Conservation (phyloP, 2,329 filamentous ascomycete genomes). For the Pyricularia sp. region DNA sequence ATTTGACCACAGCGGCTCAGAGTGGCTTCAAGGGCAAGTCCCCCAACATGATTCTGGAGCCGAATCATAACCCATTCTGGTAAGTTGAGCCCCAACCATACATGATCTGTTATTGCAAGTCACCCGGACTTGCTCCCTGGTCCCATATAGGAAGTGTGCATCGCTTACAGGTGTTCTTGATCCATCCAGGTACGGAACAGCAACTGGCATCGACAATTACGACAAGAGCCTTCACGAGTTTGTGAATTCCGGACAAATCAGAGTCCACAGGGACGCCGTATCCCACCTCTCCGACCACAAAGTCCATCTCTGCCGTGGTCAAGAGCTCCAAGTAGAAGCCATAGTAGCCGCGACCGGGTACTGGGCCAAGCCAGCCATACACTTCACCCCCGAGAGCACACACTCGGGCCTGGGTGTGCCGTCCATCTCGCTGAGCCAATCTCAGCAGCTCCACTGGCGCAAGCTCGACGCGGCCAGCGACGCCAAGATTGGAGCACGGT, state of each 20-base stretch:
- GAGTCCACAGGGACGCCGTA: constrained; percentile 42
- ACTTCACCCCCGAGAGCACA: constrained; percentile 9
- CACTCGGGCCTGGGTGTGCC: constrained; percentile 12
- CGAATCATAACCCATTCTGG: constrained; percentile 30
- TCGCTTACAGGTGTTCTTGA: background rate
- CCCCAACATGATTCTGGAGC: constrained; percentile 20
- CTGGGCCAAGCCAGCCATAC: constrained; percentile 11
- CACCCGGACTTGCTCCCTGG: no score
- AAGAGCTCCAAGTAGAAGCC: constrained; percentile 30
- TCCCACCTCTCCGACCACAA: constrained; percentile 27
- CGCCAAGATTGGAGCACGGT: constrained; percentile 6
- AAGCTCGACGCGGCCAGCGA: constrained; percentile 8
- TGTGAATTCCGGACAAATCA: constrained; percentile 37
- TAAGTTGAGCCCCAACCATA: constrained; percentile 4
- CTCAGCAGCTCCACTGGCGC: constrained; percentile 9
- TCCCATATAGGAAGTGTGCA: background rate
- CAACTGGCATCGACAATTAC: constrained; percentile 49
- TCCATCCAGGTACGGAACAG: constrained; percentile 35
- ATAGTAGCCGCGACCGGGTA: constrained; percentile 21
- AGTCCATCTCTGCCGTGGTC: constrained; percentile 34
- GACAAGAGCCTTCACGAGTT: constrained; percentile 42
- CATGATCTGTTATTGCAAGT: background rate
- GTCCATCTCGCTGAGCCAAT: constrained; percentile 6
- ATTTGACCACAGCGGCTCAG: constrained; percentile 13
- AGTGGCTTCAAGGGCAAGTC: constrained; percentile 25